Conservation (phyloP, 495 filamentous ascomycete species). For the Neurospora sp. region DNA sequence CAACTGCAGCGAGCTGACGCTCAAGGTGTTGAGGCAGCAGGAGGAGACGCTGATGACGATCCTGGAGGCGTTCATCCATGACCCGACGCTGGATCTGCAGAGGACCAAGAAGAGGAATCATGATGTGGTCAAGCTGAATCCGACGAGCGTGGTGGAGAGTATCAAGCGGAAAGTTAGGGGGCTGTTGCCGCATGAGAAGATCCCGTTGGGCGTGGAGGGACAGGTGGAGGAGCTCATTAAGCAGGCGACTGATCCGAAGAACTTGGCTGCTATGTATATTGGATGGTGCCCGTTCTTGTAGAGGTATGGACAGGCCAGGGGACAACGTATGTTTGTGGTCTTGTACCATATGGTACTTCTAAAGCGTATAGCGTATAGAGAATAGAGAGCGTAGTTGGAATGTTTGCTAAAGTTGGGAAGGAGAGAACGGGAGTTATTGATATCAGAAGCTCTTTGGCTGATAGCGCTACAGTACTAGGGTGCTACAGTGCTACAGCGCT, state of each 20-base stretch:
- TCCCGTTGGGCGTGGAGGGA: constrained; percentile 87
- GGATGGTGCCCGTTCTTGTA: constrained; percentile 94
- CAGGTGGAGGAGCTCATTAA: constrained; percentile 88
- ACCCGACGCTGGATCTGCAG: constrained; percentile 91
- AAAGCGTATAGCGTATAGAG: background rate
- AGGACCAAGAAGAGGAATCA: constrained; percentile 58
- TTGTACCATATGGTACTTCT: background rate
- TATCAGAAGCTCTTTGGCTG: background rate
- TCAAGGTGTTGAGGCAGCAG: constrained; percentile 75
- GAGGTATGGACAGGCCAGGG: too few species aligned
- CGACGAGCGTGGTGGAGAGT: constrained; percentile 79
- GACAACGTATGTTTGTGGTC: too few species aligned
- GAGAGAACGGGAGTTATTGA: background rate
- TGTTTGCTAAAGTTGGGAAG: background rate
- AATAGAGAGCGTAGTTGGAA: background rate
- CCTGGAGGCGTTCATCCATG: constrained; percentile 90
- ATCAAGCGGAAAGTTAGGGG: constrained; percentile 82
- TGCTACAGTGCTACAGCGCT: background rate
- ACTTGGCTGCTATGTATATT: constrained; percentile 88
- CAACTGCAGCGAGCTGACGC: constrained; percentile 77
- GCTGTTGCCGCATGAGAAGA: constrained; percentile 71
- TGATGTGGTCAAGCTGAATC: constrained; percentile 65
- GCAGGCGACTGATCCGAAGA: constrained; percentile 66
- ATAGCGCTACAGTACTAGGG: background rate
- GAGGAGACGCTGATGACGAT: constrained; percentile 96